These are phyloP conservation scores for Fusarium circinatum DNA, from an alignment of 2,329 filamentous ascomycete species.

Conservation along the genomic window DNA sequence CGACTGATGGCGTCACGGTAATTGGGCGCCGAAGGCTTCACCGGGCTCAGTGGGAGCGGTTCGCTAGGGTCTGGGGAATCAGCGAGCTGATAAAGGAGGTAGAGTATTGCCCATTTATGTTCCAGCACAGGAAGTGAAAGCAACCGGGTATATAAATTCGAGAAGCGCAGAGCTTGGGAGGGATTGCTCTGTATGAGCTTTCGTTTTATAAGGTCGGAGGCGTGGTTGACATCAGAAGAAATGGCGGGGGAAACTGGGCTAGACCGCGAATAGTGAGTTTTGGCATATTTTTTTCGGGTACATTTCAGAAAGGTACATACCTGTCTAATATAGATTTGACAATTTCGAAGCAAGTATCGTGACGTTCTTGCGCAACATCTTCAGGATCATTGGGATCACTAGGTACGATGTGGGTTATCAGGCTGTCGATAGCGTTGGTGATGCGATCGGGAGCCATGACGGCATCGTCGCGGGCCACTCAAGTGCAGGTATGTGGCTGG, in stretches of 20 bases:
- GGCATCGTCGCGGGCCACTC: slow-evolving; percentile 55
- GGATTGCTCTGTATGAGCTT: slow-evolving; percentile 83
- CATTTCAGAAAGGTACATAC: slow-evolving; percentile 46
- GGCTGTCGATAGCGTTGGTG: slow-evolving; percentile 80
- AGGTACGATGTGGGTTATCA: slow-evolving; percentile 80
- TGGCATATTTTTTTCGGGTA: neutral
- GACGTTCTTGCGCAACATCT: slow-evolving; percentile 73
- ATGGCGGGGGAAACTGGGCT: slow-evolving; percentile 64
- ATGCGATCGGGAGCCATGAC: slow-evolving; percentile 74
- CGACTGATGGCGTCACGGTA: slow-evolving; percentile 52
- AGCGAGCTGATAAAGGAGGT: slow-evolving; percentile 85
- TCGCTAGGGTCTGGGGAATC: slow-evolving; percentile 70
- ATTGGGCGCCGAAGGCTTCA: slow-evolving; percentile 52
- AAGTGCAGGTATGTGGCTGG: neutral
- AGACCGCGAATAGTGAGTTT: slow-evolving; percentile 12
- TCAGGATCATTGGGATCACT: slow-evolving; percentile 73
- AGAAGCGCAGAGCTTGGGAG: slow-evolving; percentile 83
- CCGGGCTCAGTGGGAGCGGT: slow-evolving; percentile 58
- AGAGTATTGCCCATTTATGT: slow-evolving; percentile 97
- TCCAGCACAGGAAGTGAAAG: slow-evolving; percentile 91
- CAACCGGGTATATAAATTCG: slow-evolving; percentile 89
- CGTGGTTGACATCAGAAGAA: slow-evolving; percentile 85
- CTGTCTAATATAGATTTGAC: slow-evolving; percentile 63
- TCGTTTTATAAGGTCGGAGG: slow-evolving; percentile 90
- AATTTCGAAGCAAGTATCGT: slow-evolving; percentile 68